phyloP scores from a whole-genome alignment of 2,329 filamentous ascomycete species.

The Calycina marina region DNA sequence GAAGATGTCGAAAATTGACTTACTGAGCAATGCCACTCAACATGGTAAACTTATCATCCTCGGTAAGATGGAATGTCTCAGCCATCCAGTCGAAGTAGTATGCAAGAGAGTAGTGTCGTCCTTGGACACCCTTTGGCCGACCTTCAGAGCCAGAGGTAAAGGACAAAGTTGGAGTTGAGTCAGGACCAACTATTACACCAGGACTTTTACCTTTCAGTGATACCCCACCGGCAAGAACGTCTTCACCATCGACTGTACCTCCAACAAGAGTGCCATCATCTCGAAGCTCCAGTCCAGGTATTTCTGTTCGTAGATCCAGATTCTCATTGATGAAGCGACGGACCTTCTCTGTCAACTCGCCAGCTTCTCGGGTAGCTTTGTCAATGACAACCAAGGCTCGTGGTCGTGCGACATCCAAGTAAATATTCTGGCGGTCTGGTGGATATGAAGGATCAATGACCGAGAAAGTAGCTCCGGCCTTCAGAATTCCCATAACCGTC shows the following conservation, averaged over 20 bases:
- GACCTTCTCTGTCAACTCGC: constrained; percentile 42
- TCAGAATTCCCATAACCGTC: constrained; percentile 64
- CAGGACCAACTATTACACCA: constrained; percentile 69
- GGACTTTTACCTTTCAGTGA: constrained; percentile 41
- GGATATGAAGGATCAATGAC: constrained; percentile 75
- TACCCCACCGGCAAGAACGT: constrained; percentile 44
- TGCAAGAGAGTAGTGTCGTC: constrained; percentile 72
- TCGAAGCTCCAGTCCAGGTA: constrained; percentile 58
- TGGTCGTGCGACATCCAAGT: constrained; percentile 66
- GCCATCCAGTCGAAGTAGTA: constrained; percentile 94
- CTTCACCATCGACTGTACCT: constrained; percentile 47
- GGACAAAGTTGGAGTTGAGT: constrained; percentile 62
- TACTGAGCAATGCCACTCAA: constrained; percentile 71
- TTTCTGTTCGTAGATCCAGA: constrained; percentile 54
- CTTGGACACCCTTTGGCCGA: constrained; percentile 72
- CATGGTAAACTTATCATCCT: constrained; percentile 65
- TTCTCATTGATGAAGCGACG: constrained; percentile 57
- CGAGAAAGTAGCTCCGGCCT: constrained; percentile 41
- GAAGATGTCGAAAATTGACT: too few relatives aligned
- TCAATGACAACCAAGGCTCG: constrained; percentile 58
- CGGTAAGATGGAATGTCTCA: constrained; percentile 58
- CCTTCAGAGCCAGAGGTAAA: constrained; percentile 68
- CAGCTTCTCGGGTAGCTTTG: constrained; percentile 54
- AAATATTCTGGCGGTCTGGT: constrained; percentile 65
- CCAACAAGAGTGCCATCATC: constrained; percentile 62